Conservation (phyloP, 2,329 filamentous ascomycete genomes). For the Simplicillium sp. region DNA sequence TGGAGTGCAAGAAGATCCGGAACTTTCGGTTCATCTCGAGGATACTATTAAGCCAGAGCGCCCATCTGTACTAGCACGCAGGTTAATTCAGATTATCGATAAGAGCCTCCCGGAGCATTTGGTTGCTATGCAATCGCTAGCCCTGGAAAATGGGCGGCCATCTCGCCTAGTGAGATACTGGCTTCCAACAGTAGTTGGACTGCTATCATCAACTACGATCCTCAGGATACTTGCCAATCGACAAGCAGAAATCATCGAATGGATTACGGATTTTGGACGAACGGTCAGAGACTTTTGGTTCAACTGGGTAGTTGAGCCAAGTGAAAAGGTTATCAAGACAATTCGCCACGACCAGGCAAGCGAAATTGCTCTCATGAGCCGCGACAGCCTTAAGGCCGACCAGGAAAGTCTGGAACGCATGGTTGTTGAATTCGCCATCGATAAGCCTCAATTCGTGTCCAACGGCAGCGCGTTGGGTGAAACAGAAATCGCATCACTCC, state of each 20-base stretch:
- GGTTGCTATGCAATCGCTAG: constrained; percentile 42
- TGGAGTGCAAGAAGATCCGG: constrained; percentile 51
- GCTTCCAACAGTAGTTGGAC: constrained; percentile 61
- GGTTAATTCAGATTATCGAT: constrained; percentile 61
- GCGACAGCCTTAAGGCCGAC: constrained; percentile 82
- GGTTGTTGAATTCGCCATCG: constrained; percentile 91
- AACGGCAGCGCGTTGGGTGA: constrained; percentile 48
- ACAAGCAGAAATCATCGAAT: constrained; percentile 66
- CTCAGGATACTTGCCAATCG: constrained; percentile 67
- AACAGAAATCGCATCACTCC: constrained; percentile 62
- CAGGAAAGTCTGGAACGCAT: constrained; percentile 89
- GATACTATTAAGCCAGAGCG: constrained; percentile 33
- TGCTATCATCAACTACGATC: constrained; percentile 82
- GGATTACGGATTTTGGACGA: constrained; percentile 68
- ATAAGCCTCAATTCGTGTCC: constrained; percentile 59
- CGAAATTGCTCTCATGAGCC: constrained; percentile 95
- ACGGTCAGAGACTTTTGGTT: constrained; percentile 86
- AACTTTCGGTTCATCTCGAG: constrained; percentile 43
- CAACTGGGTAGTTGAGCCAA: constrained; percentile 90
- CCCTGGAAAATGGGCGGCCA: constrained; percentile 63
- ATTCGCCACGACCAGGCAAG: constrained; percentile 89
- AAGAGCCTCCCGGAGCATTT: constrained; percentile 60
- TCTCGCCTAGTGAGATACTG: constrained; percentile 74
- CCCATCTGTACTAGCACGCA: constrained; percentile 53
- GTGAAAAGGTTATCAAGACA: constrained; percentile 74